Conservation (phyloP, 768 basidiomycete species). For the Pulveroboletus ravenelii region DNA sequence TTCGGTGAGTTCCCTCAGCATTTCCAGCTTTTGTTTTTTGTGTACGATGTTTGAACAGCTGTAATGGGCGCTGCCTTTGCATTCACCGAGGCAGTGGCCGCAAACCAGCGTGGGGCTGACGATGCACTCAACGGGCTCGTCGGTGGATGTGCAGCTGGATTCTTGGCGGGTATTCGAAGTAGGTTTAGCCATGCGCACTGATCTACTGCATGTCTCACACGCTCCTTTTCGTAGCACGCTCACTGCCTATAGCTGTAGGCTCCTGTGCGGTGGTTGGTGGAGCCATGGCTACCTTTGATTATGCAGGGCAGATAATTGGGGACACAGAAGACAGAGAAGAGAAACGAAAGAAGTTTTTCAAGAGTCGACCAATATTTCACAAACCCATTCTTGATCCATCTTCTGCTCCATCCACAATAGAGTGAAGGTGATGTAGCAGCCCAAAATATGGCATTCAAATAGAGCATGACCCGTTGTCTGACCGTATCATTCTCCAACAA, state of each 20-base stretch:
- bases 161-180: constrained; percentile 85
- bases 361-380: constrained; percentile 47
- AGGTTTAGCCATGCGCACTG: constrained; percentile 16
- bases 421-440: constrained; percentile 15
- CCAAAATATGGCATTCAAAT: constrained; percentile 10
- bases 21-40: not conserved
- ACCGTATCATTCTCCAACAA: not conserved
- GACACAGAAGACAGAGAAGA: constrained; percentile 54
- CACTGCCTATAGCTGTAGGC: constrained; percentile 75
- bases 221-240: constrained; percentile 54
- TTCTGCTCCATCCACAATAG: constrained; percentile 13
- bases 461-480: constrained; percentile 9
- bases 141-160: constrained; percentile 91
- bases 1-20: constrained; percentile 58
- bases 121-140: constrained; percentile 80
- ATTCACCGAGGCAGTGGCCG: constrained; percentile 72
- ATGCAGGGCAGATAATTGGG: constrained; percentile 61
- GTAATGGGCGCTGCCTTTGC: constrained; percentile 88
- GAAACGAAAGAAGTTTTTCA: constrained; percentile 78
- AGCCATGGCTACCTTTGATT: constrained; percentile 77
- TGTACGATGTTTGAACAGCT: constrained; percentile 42
- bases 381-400: constrained; percentile 18
- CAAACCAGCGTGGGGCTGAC: constrained; percentile 73
- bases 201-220: constrained; percentile 10
- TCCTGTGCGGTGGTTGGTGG: constrained; percentile 77